Base-by-base conservation (phyloP, 169 alveolate genomes). In the Plasmodium sp. region DNA sequence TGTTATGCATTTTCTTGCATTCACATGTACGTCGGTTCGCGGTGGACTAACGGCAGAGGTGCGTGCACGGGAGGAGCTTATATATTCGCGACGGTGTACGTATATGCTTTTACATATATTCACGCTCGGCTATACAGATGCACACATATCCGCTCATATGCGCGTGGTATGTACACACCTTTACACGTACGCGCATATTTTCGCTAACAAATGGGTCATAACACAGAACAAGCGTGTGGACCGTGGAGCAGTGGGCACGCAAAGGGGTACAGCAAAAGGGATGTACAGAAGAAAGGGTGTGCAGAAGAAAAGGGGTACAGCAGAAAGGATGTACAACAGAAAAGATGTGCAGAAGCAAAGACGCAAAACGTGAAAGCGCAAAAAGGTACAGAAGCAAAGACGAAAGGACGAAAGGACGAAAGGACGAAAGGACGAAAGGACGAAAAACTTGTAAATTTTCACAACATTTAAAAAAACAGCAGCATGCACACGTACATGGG, bases 1-100 rank as follows among this genome's bases (percentile, higher is more conserved):
- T 58, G 84, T 62, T 88, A 88, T 88, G 86, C 94, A 88, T 88
- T 80, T 88, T 88, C 84, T 80, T 79, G 56, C 94, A 77, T 88
- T 58, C 80, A 85, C 75, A 85, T 72, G n/a, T 72, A 84, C 86
- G 67, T 84, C 31, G 12, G n/a, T 67, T 67, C 16, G 77, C 10
- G 77, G 12, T 18, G 31, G 14, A 67, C 41, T 27, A 9, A 41
- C 6, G 9, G 77, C 43, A 56, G 27, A 22, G 27, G 27, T 22
- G 27, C 0, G 72, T 0, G 72, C 7, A 56, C 3, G n/a, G 33
- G 77, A 14, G 34, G 83, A 12, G 33, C 22, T 75, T 39, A 75
- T 75, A 7, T 75, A 7, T 75, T 36, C 48, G 34, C 48, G 12
- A 14, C 27, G 36, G n/a, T 75, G 45, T 75, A 75, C 31, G 45